These are phyloP conservation scores for Dictyostelium gargantuum DNA, from an alignment of 208 protist species.

Conservation along the genomic window DNA sequence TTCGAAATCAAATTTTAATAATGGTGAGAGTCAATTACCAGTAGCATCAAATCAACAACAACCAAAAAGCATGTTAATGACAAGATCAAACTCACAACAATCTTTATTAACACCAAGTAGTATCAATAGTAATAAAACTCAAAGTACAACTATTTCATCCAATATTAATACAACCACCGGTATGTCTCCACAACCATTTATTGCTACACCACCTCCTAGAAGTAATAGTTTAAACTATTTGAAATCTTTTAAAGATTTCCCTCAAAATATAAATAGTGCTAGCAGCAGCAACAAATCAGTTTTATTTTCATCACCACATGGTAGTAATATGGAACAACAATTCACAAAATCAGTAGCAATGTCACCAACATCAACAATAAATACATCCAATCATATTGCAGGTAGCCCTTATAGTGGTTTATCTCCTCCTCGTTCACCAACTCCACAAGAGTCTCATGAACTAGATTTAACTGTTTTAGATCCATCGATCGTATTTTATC, in stretches of 20 bases:
- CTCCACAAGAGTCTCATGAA: background rate
- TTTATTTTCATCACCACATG: background rate
- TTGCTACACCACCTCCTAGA: background rate
- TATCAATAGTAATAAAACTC: background rate
- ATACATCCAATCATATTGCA: background rate
- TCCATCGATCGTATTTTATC: constrained; percentile 49
- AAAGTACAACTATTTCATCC: background rate
- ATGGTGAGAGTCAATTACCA: no score
- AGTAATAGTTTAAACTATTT: background rate
- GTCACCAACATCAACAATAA: background rate
- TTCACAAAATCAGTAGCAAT: background rate
- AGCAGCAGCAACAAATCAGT: background rate
- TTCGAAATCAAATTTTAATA: no score
- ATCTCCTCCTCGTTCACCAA: constrained; percentile 40
- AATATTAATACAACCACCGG: background rate
- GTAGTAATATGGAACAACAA: background rate
- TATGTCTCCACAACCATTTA: background rate
- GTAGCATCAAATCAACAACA: background rate
- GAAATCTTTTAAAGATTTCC: background rate
- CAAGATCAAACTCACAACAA: background rate
- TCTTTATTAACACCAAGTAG: background rate
- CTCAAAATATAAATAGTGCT: background rate
- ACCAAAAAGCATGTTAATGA: background rate
- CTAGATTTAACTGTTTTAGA: constrained; percentile 20
- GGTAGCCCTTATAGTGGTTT: background rate